Conservation (phyloP, 257 asterid species). For the Solanum lycopersicoides region DNA sequence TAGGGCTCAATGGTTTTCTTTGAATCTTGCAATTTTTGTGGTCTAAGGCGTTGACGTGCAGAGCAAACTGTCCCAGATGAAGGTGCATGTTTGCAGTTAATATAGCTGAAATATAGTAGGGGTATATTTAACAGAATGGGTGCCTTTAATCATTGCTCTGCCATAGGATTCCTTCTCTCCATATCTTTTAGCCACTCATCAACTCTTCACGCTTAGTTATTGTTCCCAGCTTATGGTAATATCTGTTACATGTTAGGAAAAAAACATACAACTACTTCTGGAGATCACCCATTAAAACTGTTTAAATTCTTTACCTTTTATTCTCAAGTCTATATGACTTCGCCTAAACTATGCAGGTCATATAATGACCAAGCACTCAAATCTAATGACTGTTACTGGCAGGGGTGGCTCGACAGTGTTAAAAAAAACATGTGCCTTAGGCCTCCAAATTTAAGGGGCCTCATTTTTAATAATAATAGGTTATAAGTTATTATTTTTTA, state of each 20-base stretch:
- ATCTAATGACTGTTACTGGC: not conserved
- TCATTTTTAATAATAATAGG: no score
- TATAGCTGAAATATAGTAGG: not conserved
- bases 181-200: not conserved
- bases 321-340: no score
- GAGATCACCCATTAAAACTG: no score
- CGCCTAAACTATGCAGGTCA: not conserved
- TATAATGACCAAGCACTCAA: not conserved
- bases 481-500: no score
- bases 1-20: not conserved
- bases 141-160: not conserved
- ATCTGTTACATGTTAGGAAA: not conserved
- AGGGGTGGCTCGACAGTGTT: no score
- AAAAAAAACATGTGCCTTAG: no score
- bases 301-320: no score
- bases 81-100: not conserved
- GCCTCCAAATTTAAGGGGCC: no score
- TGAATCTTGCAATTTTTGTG: not conserved
- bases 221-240: not conserved
- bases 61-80: not conserved
- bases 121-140: not conserved
- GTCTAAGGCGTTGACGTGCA: not conserved
- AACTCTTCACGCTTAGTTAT: not conserved
- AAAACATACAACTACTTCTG: not conserved
- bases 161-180: not conserved